Conservation (phyloP, 1,284 basidiomycete genomes). For the Cutaneotrichosporon dermatis region DNA sequence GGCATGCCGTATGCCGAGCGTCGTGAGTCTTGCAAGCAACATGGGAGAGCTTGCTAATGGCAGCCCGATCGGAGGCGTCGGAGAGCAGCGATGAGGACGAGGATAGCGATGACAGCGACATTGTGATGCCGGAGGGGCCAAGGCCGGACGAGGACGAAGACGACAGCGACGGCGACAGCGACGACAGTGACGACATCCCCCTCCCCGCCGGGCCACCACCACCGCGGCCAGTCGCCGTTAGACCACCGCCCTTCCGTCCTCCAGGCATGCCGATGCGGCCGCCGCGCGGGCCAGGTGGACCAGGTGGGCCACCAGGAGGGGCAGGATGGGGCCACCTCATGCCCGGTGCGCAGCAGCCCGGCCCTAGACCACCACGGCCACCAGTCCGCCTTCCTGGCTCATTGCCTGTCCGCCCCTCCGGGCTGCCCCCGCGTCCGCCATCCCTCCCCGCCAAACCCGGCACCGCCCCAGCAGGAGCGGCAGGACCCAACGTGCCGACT, state of each 20-base stretch:
- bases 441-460: conserved; percentile 10
- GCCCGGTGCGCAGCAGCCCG: neutral
- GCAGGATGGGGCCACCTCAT: conserved; percentile 14
- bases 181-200: conserved; percentile 50
- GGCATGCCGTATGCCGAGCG: conserved; percentile 90
- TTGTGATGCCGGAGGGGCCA: conserved; percentile 77
- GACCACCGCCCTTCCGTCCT: conserved; percentile 21
- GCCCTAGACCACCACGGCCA: neutral
- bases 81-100: conserved; percentile 61
- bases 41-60: conserved; percentile 2
- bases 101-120: conserved; percentile 50
- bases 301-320: neutral
- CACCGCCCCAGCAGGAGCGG: neutral
- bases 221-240: conserved; percentile 23
- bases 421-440: conserved; percentile 3
- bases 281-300: neutral
- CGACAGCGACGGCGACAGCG: conserved; percentile 27
- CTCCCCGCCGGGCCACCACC: conserved; percentile 51
- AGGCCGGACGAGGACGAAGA: conserved; percentile 54
- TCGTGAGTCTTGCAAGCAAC: conserved; percentile 54
- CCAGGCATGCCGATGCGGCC: neutral
- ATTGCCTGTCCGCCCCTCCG: neutral
- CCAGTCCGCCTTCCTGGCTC: neutral
- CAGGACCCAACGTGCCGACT: neutral
- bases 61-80: conserved; percentile 9